Evolutionary conservation across 176 grass and related monocot species (phyloP).

Genomic region (Cymbopogon citratus): DNA sequence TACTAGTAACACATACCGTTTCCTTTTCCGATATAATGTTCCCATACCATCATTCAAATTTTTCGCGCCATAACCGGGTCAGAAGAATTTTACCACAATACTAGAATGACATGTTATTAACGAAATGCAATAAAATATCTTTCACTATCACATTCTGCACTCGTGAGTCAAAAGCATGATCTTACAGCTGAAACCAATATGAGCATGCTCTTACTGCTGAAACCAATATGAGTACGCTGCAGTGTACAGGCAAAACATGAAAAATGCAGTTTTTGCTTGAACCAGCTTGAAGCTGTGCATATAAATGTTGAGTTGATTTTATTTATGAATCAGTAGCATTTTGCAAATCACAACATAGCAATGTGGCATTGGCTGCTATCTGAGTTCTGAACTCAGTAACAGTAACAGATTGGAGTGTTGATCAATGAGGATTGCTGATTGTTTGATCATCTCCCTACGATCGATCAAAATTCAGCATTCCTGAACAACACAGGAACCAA

Average conservation of each 20-base stretch:
- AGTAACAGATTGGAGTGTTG: not conserved
- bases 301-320: not conserved
- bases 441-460: not conserved
- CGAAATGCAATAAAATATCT: not conserved
- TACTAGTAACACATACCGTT: not conserved
- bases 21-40: not conserved
- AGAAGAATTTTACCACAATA: not conserved
- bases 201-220: not conserved
- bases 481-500: not conserved
- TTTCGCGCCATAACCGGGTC: not conserved
- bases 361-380: not conserved
- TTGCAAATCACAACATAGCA: not conserved
- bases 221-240: not conserved
- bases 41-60: not conserved
- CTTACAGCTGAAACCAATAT: not conserved
- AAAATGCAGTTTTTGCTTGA: slow-evolving; percentile 17
- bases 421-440: not conserved
- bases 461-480: not conserved
- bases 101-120: not conserved
- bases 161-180: not conserved
- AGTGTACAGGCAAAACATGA: not conserved
- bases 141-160: not conserved
- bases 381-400: not conserved
- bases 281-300: slow-evolving; percentile 8
- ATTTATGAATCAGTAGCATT: not conserved